phyloP scores from a whole-genome alignment of 768 basidiomycete genomes.

The Coprinellus aureogranulatus region DNA sequence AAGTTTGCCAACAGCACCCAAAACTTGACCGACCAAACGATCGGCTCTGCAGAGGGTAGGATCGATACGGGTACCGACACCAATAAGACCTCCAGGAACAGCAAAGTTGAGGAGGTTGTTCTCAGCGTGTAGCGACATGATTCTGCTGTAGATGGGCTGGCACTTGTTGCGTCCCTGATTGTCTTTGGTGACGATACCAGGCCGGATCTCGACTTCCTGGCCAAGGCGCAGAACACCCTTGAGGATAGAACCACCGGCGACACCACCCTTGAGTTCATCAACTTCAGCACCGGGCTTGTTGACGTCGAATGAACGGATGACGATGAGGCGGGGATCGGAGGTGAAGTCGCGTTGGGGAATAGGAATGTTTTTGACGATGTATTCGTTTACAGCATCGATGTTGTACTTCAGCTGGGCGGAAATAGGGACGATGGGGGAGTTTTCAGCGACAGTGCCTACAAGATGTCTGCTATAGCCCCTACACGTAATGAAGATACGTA shows the following conservation, averaged over 20 bases:
- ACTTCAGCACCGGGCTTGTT: constrained; percentile 99
- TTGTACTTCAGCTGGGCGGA: constrained; percentile 99
- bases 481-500: neutral
- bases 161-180: constrained; percentile 85
- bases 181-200: constrained; percentile 96
- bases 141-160: constrained; percentile 88
- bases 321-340: constrained; percentile 89
- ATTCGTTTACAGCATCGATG: constrained; percentile 98
- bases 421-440: constrained; percentile 97
- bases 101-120: constrained; percentile 92
- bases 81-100: constrained; percentile 95
- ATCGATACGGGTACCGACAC: constrained; percentile 96
- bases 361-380: constrained; percentile 95
- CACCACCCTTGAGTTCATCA: constrained; percentile 95
- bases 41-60: constrained; percentile 97
- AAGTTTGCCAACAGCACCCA: constrained; percentile 91
- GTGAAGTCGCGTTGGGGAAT: constrained; percentile 92
- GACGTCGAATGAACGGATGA: constrained; percentile 99
- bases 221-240: constrained; percentile 88
- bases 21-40: constrained; percentile 92
- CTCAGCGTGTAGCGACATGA: constrained; percentile 92
- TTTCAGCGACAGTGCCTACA: constrained; percentile 94
- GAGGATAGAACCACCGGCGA: constrained; percentile 95
- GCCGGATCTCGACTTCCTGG: constrained; percentile 93
- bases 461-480: constrained; percentile 1